These are phyloP conservation scores for Fusarium pseudoanthophilum DNA, from an alignment of 2,329 filamentous ascomycete genomes.

Conservation along the genomic window DNA sequence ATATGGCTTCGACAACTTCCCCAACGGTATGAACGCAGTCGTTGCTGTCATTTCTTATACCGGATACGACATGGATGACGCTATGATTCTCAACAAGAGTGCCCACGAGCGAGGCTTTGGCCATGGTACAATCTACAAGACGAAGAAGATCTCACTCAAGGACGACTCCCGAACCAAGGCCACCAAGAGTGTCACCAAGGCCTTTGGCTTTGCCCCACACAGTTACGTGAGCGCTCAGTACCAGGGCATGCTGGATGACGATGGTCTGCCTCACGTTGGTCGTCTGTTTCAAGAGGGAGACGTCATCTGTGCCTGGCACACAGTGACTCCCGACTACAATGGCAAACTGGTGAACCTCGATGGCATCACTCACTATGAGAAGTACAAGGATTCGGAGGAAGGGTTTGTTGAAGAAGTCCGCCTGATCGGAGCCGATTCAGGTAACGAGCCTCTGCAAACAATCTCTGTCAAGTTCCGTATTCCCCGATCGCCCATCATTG, in stretches of 20 bases:
- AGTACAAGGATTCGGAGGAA: conserved; percentile 92
- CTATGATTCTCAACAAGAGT: conserved; percentile 99
- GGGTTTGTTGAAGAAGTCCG: conserved; percentile 94
- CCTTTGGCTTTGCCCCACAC: conserved; percentile 91
- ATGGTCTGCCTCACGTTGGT: conserved; percentile 87
- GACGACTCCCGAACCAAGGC: conserved; percentile 78
- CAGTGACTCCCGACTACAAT: conserved; percentile 81
- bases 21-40: conserved; percentile 93
- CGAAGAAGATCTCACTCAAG: conserved; percentile 87
- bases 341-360: conserved; percentile 87
- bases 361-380: conserved; percentile 85
- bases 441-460: conserved; percentile 84
- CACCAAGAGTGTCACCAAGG: conserved; percentile 76
- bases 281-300: conserved; percentile 82
- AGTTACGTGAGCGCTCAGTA: conserved; percentile 76
- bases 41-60: conserved; percentile 99
- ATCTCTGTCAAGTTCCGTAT: conserved; percentile 94
- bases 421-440: conserved; percentile 85
- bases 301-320: conserved; percentile 89
- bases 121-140: conserved; percentile 97
- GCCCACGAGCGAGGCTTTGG: conserved; percentile 96
- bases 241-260: conserved; percentile 81
- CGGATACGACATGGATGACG: conserved; percentile 99
- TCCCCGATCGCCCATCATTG: conserved; percentile 89
- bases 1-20: conserved; percentile 98